A percentile compares a stretch with the other conserved stretches of the same genome.
Conservation (phyloP, 345 rosid genomes). For the Salix suchowensis region DNA sequence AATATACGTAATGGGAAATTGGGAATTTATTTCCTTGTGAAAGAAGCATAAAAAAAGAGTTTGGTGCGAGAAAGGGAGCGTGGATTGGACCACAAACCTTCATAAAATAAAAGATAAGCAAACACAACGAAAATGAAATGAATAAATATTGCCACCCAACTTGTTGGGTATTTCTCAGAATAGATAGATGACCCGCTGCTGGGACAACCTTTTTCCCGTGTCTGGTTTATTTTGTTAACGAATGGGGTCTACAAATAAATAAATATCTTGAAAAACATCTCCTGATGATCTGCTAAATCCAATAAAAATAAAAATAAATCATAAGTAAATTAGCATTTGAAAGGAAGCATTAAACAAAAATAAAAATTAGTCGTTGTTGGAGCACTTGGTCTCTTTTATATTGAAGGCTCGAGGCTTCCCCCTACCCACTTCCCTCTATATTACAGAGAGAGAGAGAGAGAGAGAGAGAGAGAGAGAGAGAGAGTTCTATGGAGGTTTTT, state of each 20-base stretch:
- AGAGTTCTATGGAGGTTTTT: background rate
- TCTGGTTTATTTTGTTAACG: slow-evolving; percentile 44
- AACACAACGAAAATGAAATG: slow-evolving; percentile 15
- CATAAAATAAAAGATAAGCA: slow-evolving; percentile 29
- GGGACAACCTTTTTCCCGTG: slow-evolving; percentile 38
- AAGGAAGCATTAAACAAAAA: background rate
- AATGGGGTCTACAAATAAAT: slow-evolving; percentile 36
- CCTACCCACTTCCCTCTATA: slow-evolving; percentile 36
- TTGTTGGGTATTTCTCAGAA: slow-evolving; percentile 65
- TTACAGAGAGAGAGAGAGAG: slow-evolving; percentile 8
- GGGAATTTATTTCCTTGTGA: slow-evolving; percentile 29
- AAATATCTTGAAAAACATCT: background rate
- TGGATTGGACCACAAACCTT: slow-evolving; percentile 62
- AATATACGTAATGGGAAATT: background rate
- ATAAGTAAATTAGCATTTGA: background rate
- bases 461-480: background rate
- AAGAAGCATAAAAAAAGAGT: slow-evolving; percentile 30
- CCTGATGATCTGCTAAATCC: background rate
- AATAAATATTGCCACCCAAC: slow-evolving; percentile 55
- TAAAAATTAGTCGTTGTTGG: slow-evolving; percentile 14
- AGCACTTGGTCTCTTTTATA: slow-evolving; percentile 46
- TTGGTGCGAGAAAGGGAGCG: slow-evolving; percentile 41
- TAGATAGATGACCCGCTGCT: slow-evolving; percentile 40
- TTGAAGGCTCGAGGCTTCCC: slow-evolving; percentile 22
- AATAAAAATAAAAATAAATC: background rate